Base-by-base conservation (phyloP, 768 basidiomycete species). In the Tulasnella sp. region DNA sequence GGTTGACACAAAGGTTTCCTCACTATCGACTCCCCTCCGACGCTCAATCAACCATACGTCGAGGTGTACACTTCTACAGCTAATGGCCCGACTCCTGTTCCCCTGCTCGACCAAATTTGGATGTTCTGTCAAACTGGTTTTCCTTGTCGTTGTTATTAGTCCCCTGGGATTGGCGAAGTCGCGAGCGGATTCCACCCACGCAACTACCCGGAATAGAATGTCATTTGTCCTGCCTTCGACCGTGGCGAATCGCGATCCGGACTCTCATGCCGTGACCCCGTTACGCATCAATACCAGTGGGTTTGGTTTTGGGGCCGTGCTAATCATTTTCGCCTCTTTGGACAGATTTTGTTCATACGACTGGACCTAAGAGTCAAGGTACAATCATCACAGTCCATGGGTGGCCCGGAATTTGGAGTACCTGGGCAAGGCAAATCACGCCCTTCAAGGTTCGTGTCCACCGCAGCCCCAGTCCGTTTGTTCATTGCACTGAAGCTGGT, bases 331-430 rank as follows among this genome's bases (percentile, higher is more conserved):
- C 32, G n/a, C 21, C 3, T n/a, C 1, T 4, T 36, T 8, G 6
- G n/a, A 7, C 32, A 52, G 50, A 27, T 40, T 52, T 35, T 36
- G 37, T 40, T 52, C 32, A 52, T 25, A 17, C 35, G 27, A 2
- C 25, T 15, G n/a, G n/a, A 21, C 37, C 50, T 14, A 52, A 27
- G 12, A 3, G n/a, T 21, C 31, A 74, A 25, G 71, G 67, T 12
- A 77, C 80, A 0, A 68, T 86, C 2, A 46, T 87, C 29, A 74
- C 86, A 73, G 79, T 86, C 0, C 85, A 87, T 62, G 85, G 85
- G 3, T 87, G 85, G 85, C 85, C 85, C 0, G 75, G 80, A 61
- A 66, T 86, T 3, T 87, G 85, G 85, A 81, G 78, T 53, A 77
- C 75, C 17, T 87, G 84, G 85, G 74, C 79, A 34, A 75, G 75